Base-by-base conservation (phyloP, 1,284 basidiomycete genomes). In the Ustilago hordei region DNA sequence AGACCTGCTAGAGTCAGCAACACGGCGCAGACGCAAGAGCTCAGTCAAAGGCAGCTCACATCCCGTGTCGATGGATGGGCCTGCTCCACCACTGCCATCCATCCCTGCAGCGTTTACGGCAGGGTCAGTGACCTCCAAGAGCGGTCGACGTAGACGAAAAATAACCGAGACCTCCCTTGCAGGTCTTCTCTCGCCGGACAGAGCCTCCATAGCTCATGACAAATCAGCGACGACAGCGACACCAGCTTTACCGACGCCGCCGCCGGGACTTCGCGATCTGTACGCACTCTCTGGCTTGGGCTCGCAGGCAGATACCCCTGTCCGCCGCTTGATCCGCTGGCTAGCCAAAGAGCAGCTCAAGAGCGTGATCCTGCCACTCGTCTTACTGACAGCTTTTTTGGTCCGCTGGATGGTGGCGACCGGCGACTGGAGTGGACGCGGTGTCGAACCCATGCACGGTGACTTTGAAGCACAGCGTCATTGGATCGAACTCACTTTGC, bases 401-500 rank as follows among this genome's bases (percentile, higher is more conserved):
- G 52, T 82, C 15, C 75, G 81, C 11, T 78, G 74, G 60, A 59
- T 69, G n/a, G 76, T 82, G 5, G 80, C 60, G 6, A 60, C 73
- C 2, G 77, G 78, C 52, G 75, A 76, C 36, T 84, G 75, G 77
- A 82, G 94, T 92, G 81, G 94, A 7, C 86, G 90, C 67, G 88
- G 85, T 17, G 90, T 89, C 3, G 91, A 93, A 0, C 94, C 94
- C 0, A 91, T 95, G 90, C 93, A 90, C 74, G 95, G 95, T 17
- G 95, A 97, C 86, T 94, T 94, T 79, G 95, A 97, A 86, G 95
- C 95, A 0, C 95, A 96, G 83, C 89, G 95, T 59, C 94, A 96
- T 86, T 96, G 94, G 95, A 93, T 95, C 91, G 93, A 95, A 80
- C 86, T 96, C 50, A 94, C 93, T 0, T 87, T 90, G 36, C 92